Evolutionary conservation across 192 early-diverging fungal species (phyloP).

Genomic region (Coemansia javaensis): DNA sequence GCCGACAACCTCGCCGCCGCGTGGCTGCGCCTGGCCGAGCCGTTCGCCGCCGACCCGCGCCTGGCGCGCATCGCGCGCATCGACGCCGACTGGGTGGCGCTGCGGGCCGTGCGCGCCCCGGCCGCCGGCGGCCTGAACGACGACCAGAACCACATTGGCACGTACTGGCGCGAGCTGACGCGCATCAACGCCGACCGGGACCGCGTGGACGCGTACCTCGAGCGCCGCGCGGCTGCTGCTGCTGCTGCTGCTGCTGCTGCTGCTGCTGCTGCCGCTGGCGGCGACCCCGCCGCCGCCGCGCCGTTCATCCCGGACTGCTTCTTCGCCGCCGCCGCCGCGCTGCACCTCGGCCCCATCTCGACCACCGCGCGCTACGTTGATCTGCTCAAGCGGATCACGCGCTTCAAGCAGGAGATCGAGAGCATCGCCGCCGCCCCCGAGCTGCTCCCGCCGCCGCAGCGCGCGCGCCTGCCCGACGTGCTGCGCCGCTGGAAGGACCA

Average conservation of each 20-base stretch:
- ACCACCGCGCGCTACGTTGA: slow-evolving; percentile 64
- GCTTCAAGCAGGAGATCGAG: slow-evolving; percentile 64
- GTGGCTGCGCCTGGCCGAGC: slow-evolving; percentile 70
- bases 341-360: slow-evolving; percentile 78
- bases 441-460: slow-evolving; percentile 15
- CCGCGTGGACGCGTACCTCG: slow-evolving; percentile 58
- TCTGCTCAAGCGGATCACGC: slow-evolving; percentile 62
- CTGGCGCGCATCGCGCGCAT: slow-evolving; percentile 74
- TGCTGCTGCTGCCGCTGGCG: slow-evolving; percentile 2
- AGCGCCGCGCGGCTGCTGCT: neutral
- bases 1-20: slow-evolving; percentile 69
- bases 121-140: slow-evolving; percentile 21
- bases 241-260: neutral
- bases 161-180: slow-evolving; percentile 64
- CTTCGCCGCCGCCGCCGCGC: slow-evolving; percentile 67
- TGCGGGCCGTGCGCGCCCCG: slow-evolving; percentile 56
- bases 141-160: slow-evolving; percentile 21
- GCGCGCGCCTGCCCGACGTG: slow-evolving; percentile 33
- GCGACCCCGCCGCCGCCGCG: slow-evolving; percentile 5
- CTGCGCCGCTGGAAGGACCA: slow-evolving; percentile 62
- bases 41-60: slow-evolving; percentile 69
- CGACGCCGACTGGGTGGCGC: slow-evolving; percentile 66
- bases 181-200: slow-evolving; percentile 74
- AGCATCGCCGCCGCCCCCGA: slow-evolving; percentile 39
- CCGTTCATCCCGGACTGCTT: slow-evolving; percentile 90